A percentile compares a stretch with the other conserved stretches of the same genome.
These are phyloP conservation scores for Dicorynia guianensis DNA, from an alignment of 306 rosid genomes.

Conservation along the genomic window DNA sequence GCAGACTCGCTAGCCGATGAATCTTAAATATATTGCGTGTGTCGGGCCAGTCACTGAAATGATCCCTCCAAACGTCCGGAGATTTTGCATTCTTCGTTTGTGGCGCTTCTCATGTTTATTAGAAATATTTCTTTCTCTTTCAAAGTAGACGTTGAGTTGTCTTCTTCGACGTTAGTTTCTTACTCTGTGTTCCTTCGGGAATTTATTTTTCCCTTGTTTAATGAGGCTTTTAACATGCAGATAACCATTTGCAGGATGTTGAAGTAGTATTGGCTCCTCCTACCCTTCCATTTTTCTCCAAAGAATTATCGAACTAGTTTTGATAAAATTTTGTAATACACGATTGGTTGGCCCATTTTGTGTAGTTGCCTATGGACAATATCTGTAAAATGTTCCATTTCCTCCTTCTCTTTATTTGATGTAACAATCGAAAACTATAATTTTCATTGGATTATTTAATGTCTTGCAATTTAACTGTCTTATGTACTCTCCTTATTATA, in stretches of 20 bases:
- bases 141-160: slow-evolving; percentile 18
- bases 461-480: not conserved
- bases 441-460: not conserved
- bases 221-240: too few species aligned
- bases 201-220: slow-evolving; percentile 2
- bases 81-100: slow-evolving; percentile 35
- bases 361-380: not conserved
- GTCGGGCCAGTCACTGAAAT: not conserved
- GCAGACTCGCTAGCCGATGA: not conserved
- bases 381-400: not conserved
- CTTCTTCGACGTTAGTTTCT: not conserved
- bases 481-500: not conserved
- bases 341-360: slow-evolving; percentile 14
- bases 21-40: slow-evolving; percentile 4
- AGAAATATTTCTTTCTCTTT: not conserved
- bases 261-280: not conserved
- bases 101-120: not conserved
- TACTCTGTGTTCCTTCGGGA: slow-evolving; percentile 22
- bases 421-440: not conserved
- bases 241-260: too few species aligned
- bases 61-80: not conserved
- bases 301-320: not conserved
- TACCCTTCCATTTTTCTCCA: not conserved
- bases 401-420: not conserved
- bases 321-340: not conserved